Conservation (phyloP, 345 rosid species). For the Dipteronia sinensis region DNA sequence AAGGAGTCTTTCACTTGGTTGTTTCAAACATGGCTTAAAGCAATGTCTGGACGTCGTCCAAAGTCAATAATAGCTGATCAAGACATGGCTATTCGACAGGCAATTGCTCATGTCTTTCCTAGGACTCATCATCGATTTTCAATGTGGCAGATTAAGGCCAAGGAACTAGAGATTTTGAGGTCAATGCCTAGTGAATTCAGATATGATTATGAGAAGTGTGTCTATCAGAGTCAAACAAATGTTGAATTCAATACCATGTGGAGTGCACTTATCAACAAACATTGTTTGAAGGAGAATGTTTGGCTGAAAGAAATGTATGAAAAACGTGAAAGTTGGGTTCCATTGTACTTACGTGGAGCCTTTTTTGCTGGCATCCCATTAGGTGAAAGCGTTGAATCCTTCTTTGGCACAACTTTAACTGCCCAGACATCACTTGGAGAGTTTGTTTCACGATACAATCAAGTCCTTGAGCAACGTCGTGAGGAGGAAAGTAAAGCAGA, state of each 20-base stretch:
- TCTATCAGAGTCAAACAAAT: slow-evolving; percentile 64
- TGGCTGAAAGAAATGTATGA: slow-evolving; percentile 81
- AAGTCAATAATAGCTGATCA: slow-evolving; percentile 82
- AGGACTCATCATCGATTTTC: slow-evolving; percentile 77
- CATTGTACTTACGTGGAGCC: slow-evolving; percentile 60
- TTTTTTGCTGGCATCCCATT: slow-evolving; percentile 82
- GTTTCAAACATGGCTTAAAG: slow-evolving; percentile 81
- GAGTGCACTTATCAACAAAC: slow-evolving; percentile 60
- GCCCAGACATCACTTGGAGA: slow-evolving; percentile 61
- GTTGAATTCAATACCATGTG: slow-evolving; percentile 69
- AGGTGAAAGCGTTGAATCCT: slow-evolving; percentile 54
- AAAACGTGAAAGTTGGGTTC: slow-evolving; percentile 79
- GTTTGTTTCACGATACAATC: slow-evolving; percentile 63
- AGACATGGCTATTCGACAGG: slow-evolving; percentile 69
- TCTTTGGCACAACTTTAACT: slow-evolving; percentile 60
- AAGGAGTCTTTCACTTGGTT: slow-evolving; percentile 76
- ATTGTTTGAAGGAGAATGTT: slow-evolving; percentile 52
- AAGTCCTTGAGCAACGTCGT: slow-evolving; percentile 62
- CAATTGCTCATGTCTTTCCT: slow-evolving; percentile 71
- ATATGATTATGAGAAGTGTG: slow-evolving; percentile 71
- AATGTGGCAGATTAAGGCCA: slow-evolving; percentile 68
- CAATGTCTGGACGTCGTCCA: slow-evolving; percentile 75
- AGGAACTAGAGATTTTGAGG: slow-evolving; percentile 62
- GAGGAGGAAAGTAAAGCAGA: slow-evolving; percentile 88
- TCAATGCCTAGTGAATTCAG: slow-evolving; percentile 55